phyloP scores from a whole-genome alignment of 2,329 filamentous ascomycete species.

The Colletotrichum graminicola region DNA sequence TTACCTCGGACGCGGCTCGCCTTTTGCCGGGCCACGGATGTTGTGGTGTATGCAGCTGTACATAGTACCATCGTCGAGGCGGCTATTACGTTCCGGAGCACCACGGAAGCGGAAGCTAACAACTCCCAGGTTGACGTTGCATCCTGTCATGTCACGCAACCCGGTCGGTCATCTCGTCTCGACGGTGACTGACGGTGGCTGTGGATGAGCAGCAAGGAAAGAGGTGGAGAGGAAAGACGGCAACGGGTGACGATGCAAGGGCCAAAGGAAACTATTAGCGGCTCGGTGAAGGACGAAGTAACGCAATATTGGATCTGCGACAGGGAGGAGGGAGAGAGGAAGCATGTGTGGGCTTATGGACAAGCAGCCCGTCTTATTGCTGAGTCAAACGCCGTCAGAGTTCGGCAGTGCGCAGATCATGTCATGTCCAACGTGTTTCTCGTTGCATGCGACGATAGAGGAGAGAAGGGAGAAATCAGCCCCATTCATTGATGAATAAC shows the following conservation, averaged over 20 bases:
- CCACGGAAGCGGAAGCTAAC: neutral
- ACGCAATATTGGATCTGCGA: slow-evolving; percentile 32
- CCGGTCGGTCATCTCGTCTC: neutral
- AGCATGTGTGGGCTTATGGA: neutral
- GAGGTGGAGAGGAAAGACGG: neutral
- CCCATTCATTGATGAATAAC: neutral
- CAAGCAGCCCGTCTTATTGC: slow-evolving; percentile 10
- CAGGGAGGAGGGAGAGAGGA: slow-evolving; percentile 9
- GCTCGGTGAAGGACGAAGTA: neutral
- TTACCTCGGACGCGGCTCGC: slow-evolving; percentile 16
- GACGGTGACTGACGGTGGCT: neutral
- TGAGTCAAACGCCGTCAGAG: neutral
- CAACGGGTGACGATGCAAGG: slow-evolving; percentile 21
- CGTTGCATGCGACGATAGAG: neutral
- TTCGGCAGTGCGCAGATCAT: neutral
- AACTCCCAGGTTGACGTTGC: slow-evolving; percentile 11
- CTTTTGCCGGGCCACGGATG: slow-evolving; percentile 15
- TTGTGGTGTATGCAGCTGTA: neutral
- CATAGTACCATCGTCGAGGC: neutral
- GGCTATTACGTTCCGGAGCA: slow-evolving; percentile 1
- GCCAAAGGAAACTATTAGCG: slow-evolving; percentile 10
- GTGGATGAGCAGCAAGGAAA: neutral
- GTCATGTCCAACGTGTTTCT: neutral
- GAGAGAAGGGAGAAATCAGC: neutral
- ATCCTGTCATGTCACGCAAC: slow-evolving; percentile 6